phyloP scores from a whole-genome alignment of 2,329 filamentous ascomycete species.

The Paraphoma sp. region DNA sequence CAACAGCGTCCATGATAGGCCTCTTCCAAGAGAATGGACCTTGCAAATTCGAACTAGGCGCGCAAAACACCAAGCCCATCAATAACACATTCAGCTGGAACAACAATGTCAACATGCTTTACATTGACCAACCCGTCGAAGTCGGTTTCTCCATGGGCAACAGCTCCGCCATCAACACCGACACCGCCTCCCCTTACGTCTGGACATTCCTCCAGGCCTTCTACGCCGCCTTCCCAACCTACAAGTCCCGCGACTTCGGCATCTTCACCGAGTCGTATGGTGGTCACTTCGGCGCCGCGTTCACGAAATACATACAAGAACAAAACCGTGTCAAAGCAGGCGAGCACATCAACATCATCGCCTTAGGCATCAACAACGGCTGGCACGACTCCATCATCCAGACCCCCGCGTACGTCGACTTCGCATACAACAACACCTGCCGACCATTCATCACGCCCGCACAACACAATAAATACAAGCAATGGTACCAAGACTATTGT shows the following conservation, averaged over 20 bases:
- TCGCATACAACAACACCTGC: slow-evolving; percentile 59
- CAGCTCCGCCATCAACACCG: slow-evolving; percentile 59
- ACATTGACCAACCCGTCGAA: slow-evolving; percentile 70
- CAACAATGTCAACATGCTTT: slow-evolving; percentile 56
- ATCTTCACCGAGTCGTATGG: slow-evolving; percentile 64
- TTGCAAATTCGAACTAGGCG: slow-evolving; percentile 51
- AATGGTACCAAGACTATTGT: slow-evolving; percentile 65
- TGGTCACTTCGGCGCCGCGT: slow-evolving; percentile 64
- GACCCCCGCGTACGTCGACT: slow-evolving; percentile 57
- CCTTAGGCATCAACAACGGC: slow-evolving; percentile 61
- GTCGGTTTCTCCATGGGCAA: slow-evolving; percentile 67
- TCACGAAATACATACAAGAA: slow-evolving; percentile 52
- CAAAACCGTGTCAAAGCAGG: slow-evolving; percentile 48
- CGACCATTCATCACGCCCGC: slow-evolving; percentile 41
- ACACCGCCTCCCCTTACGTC: slow-evolving; percentile 61
- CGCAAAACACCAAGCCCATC: slow-evolving; percentile 18
- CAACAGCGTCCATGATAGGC: slow-evolving; percentile 57
- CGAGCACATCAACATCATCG: slow-evolving; percentile 54
- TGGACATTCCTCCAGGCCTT: slow-evolving; percentile 67
- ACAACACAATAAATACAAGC: slow-evolving; percentile 61
- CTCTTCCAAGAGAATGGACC: slow-evolving; percentile 59
- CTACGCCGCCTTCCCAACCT: slow-evolving; percentile 61
- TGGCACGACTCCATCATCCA: slow-evolving; percentile 62
- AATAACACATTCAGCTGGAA: slow-evolving; percentile 38
- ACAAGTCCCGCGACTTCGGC: slow-evolving; percentile 56